These are phyloP conservation scores for Fusarium xyrophilum DNA, from an alignment of 2,329 filamentous ascomycete genomes.

Conservation along the genomic window DNA sequence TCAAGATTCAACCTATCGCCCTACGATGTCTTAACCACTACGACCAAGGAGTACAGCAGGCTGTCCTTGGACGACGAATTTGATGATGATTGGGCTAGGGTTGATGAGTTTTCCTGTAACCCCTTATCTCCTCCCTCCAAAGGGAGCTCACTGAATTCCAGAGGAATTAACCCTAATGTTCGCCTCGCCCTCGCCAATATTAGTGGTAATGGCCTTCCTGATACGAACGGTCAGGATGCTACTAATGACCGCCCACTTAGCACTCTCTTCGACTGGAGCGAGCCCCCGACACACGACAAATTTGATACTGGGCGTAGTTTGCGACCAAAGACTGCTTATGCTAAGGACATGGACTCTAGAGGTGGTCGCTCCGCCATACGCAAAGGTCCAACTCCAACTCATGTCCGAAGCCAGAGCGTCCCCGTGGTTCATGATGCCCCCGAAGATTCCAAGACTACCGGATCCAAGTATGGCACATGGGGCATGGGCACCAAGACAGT, in stretches of 20 bases:
- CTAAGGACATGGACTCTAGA: constrained; percentile 73
- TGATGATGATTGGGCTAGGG: constrained; percentile 67
- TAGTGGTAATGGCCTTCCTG: constrained; percentile 55
- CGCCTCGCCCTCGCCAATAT: constrained; percentile 62
- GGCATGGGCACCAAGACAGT: constrained; percentile 78
- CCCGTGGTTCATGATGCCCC: constrained; percentile 71
- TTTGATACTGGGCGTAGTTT: constrained; percentile 63
- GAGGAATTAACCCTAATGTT: constrained; percentile 60
- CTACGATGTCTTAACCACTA: constrained; percentile 45
- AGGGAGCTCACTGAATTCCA: constrained; percentile 59
- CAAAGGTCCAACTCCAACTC: constrained; percentile 71
- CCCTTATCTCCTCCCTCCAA: constrained; percentile 64
- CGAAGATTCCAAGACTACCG: constrained; percentile 62
- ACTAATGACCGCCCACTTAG: constrained; percentile 61
- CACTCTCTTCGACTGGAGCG: constrained; percentile 81
- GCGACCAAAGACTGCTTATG: constrained; percentile 77
- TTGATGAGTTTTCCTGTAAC: constrained; percentile 61
- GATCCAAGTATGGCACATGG: constrained; percentile 81
- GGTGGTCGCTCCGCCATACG: constrained; percentile 73
- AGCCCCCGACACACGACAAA: constrained; percentile 69
- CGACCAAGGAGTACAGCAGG: constrained; percentile 54
- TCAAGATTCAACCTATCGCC: constrained; percentile 44
- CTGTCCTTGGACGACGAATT: constrained; percentile 68
- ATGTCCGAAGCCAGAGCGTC: constrained; percentile 82
- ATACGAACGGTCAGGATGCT: constrained; percentile 37